Conservation (phyloP, 495 filamentous ascomycete species). For the Penicillium malachiteum region DNA sequence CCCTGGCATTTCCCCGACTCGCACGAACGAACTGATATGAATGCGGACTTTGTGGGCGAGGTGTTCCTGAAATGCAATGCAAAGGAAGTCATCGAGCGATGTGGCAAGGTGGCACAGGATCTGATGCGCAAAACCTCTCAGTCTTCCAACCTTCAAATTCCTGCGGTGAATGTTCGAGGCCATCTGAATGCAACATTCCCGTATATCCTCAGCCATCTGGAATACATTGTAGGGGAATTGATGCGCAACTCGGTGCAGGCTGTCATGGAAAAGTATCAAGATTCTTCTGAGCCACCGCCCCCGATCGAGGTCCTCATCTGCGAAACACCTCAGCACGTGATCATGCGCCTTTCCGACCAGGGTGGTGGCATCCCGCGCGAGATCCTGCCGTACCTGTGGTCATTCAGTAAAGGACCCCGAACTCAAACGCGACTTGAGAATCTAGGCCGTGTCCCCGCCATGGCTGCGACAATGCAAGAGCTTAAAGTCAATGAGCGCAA, state of each 20-base stretch:
- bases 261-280: slow-evolving; percentile 67
- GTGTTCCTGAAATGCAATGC: slow-evolving; percentile 95
- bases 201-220: slow-evolving; percentile 91
- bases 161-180: slow-evolving; percentile 80
- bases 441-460: slow-evolving; percentile 79
- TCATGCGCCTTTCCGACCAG: slow-evolving; percentile 92
- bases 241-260: slow-evolving; percentile 94
- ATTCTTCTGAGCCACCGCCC: slow-evolving; percentile 51
- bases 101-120: slow-evolving; percentile 68
- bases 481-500: slow-evolving; percentile 46
- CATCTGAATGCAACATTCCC: slow-evolving; percentile 90
- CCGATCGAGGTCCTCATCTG: slow-evolving; percentile 94
- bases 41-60: slow-evolving; percentile 88
- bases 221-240: slow-evolving; percentile 96
- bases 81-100: slow-evolving; percentile 81
- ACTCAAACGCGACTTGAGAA: slow-evolving; percentile 73
- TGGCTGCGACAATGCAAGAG: slow-evolving; percentile 95
- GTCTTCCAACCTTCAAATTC: slow-evolving; percentile 55
- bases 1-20: slow-evolving; percentile 89
- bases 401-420: slow-evolving; percentile 87
- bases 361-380: slow-evolving; percentile 88
- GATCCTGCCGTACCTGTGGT: slow-evolving; percentile 89
- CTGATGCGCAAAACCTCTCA: slow-evolving; percentile 72
- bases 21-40: slow-evolving; percentile 58
- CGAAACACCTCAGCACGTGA: slow-evolving; percentile 92